Evolutionary conservation across 2,329 filamentous ascomycete genomes (phyloP).

Genomic region (Colletotrichum liaoningense): DNA sequence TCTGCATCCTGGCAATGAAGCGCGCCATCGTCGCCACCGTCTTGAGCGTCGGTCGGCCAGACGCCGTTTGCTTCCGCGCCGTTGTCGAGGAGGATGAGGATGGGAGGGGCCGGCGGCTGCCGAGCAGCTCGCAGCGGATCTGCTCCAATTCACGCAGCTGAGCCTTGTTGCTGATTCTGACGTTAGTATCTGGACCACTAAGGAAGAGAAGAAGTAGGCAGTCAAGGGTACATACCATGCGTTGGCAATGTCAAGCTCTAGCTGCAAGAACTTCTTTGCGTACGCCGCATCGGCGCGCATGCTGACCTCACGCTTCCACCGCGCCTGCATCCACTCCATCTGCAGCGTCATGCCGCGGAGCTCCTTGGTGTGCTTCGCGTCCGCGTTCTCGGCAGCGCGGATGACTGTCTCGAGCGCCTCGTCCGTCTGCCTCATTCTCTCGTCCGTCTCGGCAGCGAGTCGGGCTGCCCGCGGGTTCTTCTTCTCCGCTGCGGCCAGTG

Average conservation of each 20-base stretch:
- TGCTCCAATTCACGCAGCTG: slow-evolving; percentile 87
- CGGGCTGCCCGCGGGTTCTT: slow-evolving; percentile 42
- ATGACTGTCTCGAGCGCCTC: slow-evolving; percentile 69
- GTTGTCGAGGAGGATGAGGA: slow-evolving; percentile 42
- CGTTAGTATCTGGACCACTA: slow-evolving; percentile 39
- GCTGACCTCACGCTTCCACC: slow-evolving; percentile 81
- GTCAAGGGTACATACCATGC: slow-evolving; percentile 82
- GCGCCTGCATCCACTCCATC: slow-evolving; percentile 89
- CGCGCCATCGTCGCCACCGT: slow-evolving; percentile 60
- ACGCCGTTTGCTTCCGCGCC: slow-evolving; percentile 34
- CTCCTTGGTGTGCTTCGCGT: slow-evolving; percentile 79
- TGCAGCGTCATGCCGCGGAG: slow-evolving; percentile 87
- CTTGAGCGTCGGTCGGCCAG: slow-evolving; percentile 49
- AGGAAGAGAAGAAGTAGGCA: background rate
- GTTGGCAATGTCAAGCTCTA: slow-evolving; percentile 85
- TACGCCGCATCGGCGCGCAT: slow-evolving; percentile 85
- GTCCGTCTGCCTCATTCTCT: slow-evolving; percentile 53
- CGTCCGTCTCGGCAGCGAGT: slow-evolving; percentile 44
- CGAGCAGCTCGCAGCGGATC: slow-evolving; percentile 68
- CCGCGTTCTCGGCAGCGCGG: slow-evolving; percentile 69
- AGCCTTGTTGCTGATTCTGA: slow-evolving; percentile 83
- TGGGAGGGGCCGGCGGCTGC: slow-evolving; percentile 50
- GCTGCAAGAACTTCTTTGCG: slow-evolving; percentile 85
- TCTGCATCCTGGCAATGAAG: slow-evolving; percentile 64
- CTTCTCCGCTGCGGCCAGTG: slow-evolving; percentile 49